Evolutionary conservation across 306 rosid species (phyloP).

Genomic region (Casuarina equisetifolia): DNA sequence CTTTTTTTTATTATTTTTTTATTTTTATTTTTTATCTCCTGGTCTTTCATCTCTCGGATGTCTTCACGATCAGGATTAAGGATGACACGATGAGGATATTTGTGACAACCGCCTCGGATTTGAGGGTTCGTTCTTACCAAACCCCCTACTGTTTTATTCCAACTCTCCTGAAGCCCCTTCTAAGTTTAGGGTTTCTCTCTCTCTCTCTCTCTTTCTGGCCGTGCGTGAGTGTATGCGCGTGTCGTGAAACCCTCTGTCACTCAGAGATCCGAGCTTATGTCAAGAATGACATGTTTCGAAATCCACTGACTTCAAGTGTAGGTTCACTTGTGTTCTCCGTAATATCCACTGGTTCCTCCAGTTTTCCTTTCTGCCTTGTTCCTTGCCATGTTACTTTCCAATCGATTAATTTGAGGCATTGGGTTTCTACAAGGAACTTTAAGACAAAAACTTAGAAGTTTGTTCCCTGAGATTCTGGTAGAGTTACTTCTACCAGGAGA

Average conservation of each 20-base stretch:
- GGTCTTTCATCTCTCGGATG: background rate
- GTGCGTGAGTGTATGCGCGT: too few species aligned
- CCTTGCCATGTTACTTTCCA: background rate
- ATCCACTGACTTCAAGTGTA: background rate
- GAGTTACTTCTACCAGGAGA: background rate
- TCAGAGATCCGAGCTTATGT: background rate
- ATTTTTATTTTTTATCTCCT: background rate
- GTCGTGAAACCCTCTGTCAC: too few species aligned
- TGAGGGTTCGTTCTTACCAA: conserved; percentile 24
- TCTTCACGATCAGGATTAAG: conserved; percentile 6
- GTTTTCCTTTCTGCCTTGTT: background rate
- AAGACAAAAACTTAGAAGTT: background rate
- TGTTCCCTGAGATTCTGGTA: background rate
- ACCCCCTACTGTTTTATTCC: too few species aligned
- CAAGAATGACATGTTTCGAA: background rate
- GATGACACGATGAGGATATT: background rate
- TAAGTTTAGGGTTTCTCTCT: conserved; percentile 5
- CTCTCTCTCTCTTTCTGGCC: background rate
- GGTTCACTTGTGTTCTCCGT: background rate
- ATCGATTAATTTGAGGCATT: background rate
- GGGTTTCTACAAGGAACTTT: background rate
- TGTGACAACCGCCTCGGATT: background rate
- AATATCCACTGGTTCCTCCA: background rate
- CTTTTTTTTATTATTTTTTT: too few species aligned
- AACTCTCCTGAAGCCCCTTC: conserved; percentile 1